A percentile compares a stretch with the other conserved stretches of the same genome.
Conservation (phyloP, 2,329 filamentous ascomycete species). For the Fonsecaea nubica region DNA sequence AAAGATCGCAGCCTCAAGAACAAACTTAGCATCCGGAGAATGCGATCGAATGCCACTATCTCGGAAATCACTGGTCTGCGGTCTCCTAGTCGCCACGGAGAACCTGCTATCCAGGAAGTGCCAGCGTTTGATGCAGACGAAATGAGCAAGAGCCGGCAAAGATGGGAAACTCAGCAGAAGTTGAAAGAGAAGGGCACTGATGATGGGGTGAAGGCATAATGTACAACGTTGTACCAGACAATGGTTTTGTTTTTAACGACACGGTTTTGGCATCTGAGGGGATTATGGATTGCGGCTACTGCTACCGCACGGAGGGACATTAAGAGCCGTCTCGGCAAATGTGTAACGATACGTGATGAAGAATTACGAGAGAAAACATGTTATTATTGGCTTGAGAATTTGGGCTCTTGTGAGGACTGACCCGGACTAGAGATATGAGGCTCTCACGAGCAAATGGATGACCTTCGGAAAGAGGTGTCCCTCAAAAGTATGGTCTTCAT, state of each 20-base stretch:
- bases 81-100: constrained; percentile 44
- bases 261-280: constrained; percentile 26
- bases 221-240: constrained; percentile 27
- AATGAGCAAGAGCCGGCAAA: constrained; percentile 55
- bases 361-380: constrained; percentile 20
- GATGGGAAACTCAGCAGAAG: constrained; percentile 54
- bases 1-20: constrained; percentile 40
- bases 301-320: constrained; percentile 31
- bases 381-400: constrained; percentile 15
- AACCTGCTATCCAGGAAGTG: constrained; percentile 22
- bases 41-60: constrained; percentile 45
- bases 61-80: constrained; percentile 43
- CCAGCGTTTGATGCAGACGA: constrained; percentile 58
- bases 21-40: constrained; percentile 45
- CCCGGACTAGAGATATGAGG: constrained; percentile 27
- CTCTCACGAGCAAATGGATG: constrained; percentile 32
- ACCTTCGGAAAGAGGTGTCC: not conserved
- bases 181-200: constrained; percentile 19
- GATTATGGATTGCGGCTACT: constrained; percentile 34
- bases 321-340: constrained; percentile 19
- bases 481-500: constrained; percentile 3
- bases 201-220: constrained; percentile 25
- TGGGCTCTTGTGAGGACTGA: constrained; percentile 21
- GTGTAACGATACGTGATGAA: constrained; percentile 36
- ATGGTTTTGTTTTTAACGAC: constrained; percentile 20